Base-by-base conservation (phyloP, 2,329 filamentous ascomycete species). In the Zymoseptoria crescenta region DNA sequence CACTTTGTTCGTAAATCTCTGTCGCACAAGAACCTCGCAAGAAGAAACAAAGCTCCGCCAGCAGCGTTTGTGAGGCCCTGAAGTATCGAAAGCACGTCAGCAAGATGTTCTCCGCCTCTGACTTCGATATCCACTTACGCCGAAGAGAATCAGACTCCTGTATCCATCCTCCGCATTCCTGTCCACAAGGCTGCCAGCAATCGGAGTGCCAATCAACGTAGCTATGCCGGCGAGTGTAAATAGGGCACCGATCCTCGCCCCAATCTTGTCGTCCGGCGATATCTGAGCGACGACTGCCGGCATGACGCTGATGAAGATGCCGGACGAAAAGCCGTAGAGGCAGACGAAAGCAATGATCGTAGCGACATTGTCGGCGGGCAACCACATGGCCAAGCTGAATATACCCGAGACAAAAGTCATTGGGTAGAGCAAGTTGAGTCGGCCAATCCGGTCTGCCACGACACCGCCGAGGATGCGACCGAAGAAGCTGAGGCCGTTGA, bases 321-420 rank as follows among this genome's bases (percentile, higher is more conserved):
- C 88, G 0, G 83, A 86, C 13, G 80, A 80, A 69, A 90, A 88
- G 19, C 87, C 88, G 64, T 87, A 91, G 6, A 89, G 72, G n/a
- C 81, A 77, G 10, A 81, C 79, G 70, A 88, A 90, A 41, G 84
- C 77, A 54, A 89, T 79, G 59, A 86, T 82, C 1, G 82, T 79
- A 0, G 80, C 79, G 8, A 84, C 81, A 45, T 76, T 76, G 2
- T 62, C 61, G 9, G 76, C 78, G 1, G 80, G 79, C 4, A 84
- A 73, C 83, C 83, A 82, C 1, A 87, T 70, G 28, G 77, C 80
- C 0, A 85, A 72, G 10, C 79, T 76, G 1, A 83, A 65, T 41
- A 83, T 74, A 2, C 70, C 68, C 10, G 80, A 75, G 27, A 79
- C 60, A 29, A 72, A 73, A 35, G 77, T 78, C 65, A 85, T 77